These are phyloP conservation scores for Cercospora beticola DNA, from an alignment of 2,329 filamentous ascomycete species.

Conservation along the genomic window DNA sequence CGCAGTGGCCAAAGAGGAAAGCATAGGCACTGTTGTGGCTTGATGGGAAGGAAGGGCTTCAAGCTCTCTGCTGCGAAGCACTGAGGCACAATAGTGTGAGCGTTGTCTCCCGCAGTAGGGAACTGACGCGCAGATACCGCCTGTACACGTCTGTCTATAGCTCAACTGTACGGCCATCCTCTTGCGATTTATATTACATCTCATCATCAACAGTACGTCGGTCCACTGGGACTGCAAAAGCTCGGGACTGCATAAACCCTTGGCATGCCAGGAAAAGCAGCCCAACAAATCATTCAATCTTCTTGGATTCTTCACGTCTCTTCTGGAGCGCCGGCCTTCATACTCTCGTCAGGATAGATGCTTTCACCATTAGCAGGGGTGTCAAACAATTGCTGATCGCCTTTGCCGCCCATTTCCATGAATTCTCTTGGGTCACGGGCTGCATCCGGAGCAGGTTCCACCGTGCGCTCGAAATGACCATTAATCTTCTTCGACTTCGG, in stretches of 20 bases:
- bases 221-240: background rate
- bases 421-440: slow-evolving; percentile 73
- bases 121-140: background rate
- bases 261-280: background rate
- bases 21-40: background rate
- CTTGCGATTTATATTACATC: background rate
- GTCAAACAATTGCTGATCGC: slow-evolving; percentile 74
- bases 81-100: background rate
- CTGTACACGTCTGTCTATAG: background rate
- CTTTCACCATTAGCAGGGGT: slow-evolving; percentile 50
- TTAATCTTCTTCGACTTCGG: slow-evolving; percentile 42
- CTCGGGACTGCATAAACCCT: background rate
- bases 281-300: background rate
- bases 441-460: slow-evolving; percentile 67
- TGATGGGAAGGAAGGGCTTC: background rate
- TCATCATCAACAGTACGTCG: background rate
- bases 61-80: background rate
- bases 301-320: slow-evolving; percentile 5
- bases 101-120: background rate
- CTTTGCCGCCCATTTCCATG: slow-evolving; percentile 79
- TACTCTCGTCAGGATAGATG: slow-evolving; percentile 33
- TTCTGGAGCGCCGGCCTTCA: slow-evolving; percentile 21
- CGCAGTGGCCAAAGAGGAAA: slow-evolving; percentile 1
- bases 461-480: slow-evolving; percentile 43
- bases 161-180: background rate